These are phyloP conservation scores for Daldinia decipiens DNA, from an alignment of 495 filamentous ascomycete genomes.

Conservation along the genomic window DNA sequence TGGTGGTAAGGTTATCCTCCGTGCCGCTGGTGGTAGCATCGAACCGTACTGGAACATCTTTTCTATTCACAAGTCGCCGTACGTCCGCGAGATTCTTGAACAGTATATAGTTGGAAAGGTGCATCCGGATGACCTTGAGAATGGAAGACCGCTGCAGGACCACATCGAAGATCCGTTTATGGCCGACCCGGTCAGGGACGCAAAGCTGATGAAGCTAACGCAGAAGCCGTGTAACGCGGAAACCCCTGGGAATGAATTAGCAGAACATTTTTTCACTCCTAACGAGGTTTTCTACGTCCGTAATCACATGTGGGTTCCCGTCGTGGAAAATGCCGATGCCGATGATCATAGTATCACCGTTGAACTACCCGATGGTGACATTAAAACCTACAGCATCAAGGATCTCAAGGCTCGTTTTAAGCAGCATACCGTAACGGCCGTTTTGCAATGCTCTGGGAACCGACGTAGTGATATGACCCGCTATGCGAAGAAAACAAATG, in stretches of 20 bases:
- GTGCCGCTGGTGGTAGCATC: conserved; percentile 64
- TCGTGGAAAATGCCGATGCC: conserved; percentile 52
- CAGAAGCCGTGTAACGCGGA: conserved; percentile 68
- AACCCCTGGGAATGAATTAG: conserved; percentile 59
- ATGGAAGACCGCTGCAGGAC: conserved; percentile 56
- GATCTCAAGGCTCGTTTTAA: conserved; percentile 65
- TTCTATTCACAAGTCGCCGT: conserved; percentile 65
- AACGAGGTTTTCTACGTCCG: conserved; percentile 68
- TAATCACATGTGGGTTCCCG: conserved; percentile 71
- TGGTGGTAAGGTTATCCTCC: conserved; percentile 68
- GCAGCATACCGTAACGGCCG: conserved; percentile 64
- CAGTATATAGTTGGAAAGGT: conserved; percentile 65
- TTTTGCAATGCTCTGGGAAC: conserved; percentile 71
- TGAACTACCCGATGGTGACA: conserved; percentile 65
- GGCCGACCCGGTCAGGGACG: conserved; percentile 62
- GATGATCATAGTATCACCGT: conserved; percentile 60
- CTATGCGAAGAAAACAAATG: conserved; percentile 63
- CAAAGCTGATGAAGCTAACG: conserved; percentile 57
- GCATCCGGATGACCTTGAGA: conserved; percentile 61
- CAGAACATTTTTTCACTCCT: conserved; percentile 61
- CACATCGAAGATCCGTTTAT: conserved; percentile 66
- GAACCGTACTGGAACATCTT: conserved; percentile 74
- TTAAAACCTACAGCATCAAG: conserved; percentile 60
- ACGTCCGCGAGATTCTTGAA: conserved; percentile 67
- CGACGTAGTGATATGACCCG: conserved; percentile 69